These are phyloP conservation scores for Aegilops speltoides DNA, from an alignment of 176 grass and related monocot species.

Conservation along the genomic window DNA sequence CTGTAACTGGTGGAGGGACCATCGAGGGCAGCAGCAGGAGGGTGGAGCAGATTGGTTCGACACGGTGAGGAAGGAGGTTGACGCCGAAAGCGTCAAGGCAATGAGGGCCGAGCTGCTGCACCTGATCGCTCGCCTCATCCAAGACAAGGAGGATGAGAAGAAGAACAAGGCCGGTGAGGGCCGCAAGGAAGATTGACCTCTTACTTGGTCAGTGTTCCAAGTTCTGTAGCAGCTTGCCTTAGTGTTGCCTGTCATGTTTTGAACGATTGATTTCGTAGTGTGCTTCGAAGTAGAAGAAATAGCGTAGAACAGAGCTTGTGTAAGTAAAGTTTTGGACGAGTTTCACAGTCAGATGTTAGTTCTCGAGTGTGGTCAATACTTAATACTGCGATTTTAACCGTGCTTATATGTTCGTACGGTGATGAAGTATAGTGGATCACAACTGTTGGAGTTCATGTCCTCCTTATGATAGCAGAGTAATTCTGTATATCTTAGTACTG, in stretches of 20 bases:
- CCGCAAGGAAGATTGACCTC: not conserved
- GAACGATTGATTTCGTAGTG: not conserved
- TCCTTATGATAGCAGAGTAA: not conserved
- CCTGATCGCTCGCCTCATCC: slow-evolving; percentile 54
- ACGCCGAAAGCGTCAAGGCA: slow-evolving; percentile 35
- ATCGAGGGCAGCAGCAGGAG: not conserved
- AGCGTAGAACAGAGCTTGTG: not conserved
- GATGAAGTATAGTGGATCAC: not conserved
- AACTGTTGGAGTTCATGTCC: not conserved
- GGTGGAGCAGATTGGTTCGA: slow-evolving; percentile 49
- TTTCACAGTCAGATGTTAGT: not conserved
- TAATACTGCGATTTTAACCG: not conserved
- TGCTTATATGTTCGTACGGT: not conserved
- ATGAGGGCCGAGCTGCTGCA: slow-evolving; percentile 60
- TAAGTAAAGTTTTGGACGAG: slow-evolving; percentile 7
- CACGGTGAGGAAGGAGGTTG: slow-evolving; percentile 49
- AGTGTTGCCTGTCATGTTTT: not conserved
- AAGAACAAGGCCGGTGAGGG: not conserved
- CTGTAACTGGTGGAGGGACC: slow-evolving; percentile 53
- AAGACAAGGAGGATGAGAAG: slow-evolving; percentile 24
- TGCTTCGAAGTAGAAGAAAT: not conserved
- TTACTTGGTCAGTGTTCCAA: slow-evolving; percentile 9
- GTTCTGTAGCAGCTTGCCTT: not conserved
- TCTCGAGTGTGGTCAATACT: not conserved
- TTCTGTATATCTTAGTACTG: not conserved